A percentile compares a stretch with the other conserved stretches of the same genome.
phyloP scores from a whole-genome alignment of 352 stramenopile species.

The Phytophthora idaei region DNA sequence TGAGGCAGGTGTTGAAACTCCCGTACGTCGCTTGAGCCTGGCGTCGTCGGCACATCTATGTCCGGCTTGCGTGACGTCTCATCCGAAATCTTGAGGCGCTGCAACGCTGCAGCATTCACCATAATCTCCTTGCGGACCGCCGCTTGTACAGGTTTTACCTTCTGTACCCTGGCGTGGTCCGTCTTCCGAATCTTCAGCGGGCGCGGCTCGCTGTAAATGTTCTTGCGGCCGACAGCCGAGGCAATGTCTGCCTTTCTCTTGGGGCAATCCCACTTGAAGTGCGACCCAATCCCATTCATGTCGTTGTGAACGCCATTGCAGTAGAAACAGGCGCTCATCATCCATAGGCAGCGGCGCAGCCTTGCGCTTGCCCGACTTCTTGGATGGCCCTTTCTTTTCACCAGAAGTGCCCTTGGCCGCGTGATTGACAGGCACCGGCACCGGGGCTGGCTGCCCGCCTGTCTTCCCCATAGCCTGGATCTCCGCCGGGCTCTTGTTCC shows the following conservation, averaged over 20 bases:
- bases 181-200: constrained; percentile 7
- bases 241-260: background rate
- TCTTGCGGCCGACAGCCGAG: background rate
- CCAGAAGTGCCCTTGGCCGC: background rate
- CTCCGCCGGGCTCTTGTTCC: constrained; percentile 1
- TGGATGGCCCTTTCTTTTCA: background rate
- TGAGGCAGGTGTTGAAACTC: background rate
- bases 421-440: background rate
- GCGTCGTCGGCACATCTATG: background rate
- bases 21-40: background rate
- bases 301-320: background rate
- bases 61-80: background rate
- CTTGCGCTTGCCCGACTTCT: constrained; percentile 5
- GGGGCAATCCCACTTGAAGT: background rate
- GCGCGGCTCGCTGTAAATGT: constrained; percentile 7
- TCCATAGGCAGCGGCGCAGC: background rate
- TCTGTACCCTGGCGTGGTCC: background rate
- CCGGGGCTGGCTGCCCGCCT: background rate
- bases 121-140: background rate
- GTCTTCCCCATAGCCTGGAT: constrained; percentile 1
- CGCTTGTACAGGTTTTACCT: background rate
- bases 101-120: background rate
- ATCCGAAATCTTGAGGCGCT: background rate
- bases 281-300: background rate
- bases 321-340: background rate